A percentile compares a stretch with the other conserved stretches of the same genome.
These are phyloP conservation scores for Malbranchea zuffiana DNA, from an alignment of 2,329 filamentous ascomycete species.

Conservation along the genomic window DNA sequence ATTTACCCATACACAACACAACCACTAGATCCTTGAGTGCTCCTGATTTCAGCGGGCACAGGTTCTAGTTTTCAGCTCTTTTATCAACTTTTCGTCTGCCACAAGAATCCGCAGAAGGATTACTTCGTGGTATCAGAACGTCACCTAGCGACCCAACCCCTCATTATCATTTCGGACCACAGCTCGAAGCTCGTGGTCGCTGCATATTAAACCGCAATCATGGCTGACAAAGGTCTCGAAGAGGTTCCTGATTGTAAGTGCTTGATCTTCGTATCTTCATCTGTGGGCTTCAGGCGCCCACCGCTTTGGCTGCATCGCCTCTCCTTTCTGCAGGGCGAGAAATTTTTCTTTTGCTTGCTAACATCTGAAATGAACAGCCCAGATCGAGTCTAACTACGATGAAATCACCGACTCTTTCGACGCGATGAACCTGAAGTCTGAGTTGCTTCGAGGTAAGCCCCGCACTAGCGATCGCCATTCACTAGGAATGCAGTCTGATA, in stretches of 20 bases:
- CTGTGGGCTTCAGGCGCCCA: too few species aligned
- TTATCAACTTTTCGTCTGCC: slow-evolving; percentile 3
- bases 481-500: slow-evolving; percentile 10
- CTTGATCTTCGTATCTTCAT: slow-evolving; percentile 7
- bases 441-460: slow-evolving; percentile 80
- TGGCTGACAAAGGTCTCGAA: slow-evolving; percentile 99
- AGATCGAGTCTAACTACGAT: slow-evolving; percentile 99
- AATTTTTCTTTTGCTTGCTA: slow-evolving; percentile 12
- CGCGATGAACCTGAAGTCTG: slow-evolving; percentile 90
- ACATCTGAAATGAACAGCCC: slow-evolving; percentile 51
- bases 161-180: slow-evolving; percentile 46
- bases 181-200: slow-evolving; percentile 66
- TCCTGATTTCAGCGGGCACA: slow-evolving; percentile 7
- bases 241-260: slow-evolving; percentile 88
- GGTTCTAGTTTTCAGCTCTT: slow-evolving; percentile 6
- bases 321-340: too few species aligned
- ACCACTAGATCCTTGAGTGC: slow-evolving; percentile 6
- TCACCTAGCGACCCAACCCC: slow-evolving; percentile 9
- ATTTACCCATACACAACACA: not conserved
- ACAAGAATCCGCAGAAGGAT: slow-evolving; percentile 7
- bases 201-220: slow-evolving; percentile 62
- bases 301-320: too few species aligned
- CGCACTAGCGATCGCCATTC: slow-evolving; percentile 11
- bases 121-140: slow-evolving; percentile 6
- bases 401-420: slow-evolving; percentile 99